Base-by-base conservation (phyloP, 1,284 basidiomycete genomes). In the Pyrrhoderma noxium region DNA sequence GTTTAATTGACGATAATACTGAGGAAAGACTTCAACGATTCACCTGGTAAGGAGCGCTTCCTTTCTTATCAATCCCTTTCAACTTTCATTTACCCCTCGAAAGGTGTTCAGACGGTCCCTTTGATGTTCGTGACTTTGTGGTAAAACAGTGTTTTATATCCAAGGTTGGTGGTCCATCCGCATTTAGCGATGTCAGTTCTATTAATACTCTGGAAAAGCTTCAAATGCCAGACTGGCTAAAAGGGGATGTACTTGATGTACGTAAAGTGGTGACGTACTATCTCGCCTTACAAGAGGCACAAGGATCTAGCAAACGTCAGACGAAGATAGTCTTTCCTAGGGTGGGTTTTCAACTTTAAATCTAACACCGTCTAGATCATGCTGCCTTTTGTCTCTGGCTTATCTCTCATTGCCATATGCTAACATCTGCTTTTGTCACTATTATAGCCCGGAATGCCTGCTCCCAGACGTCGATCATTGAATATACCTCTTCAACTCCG, bases 71-170 rank as follows among this genome's bases (percentile, higher is more conserved):
- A 19, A 25, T 34, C 16, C 8, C 34, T 16, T n/a, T 9, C 18
- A n/a, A 51, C 35, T 23, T 23, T n/a, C 2, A n/a, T 37, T 54
- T 19, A 51, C 13, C 14, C 42, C 39, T 79, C 61, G 84, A 79
- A 63, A 88, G 83, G 83, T 86, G 82, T 65, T 82, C 76, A 44
- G 88, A 90, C 62, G 87, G 87, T 3, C 88, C 88, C 18, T 88
- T 78, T 61, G 91, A 94, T 63, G 67, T 94, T 43, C 77, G 87
- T 47, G 86, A 93, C 68, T 93, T 93, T 62, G 77, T 89, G 53
- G 78, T 86, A 43, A 88, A 94, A 66, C 86, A 91, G 63, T 89
- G 83, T 64, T 92, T 88, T 65, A 89, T 94, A 60, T 90, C 86
- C 46, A 77, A 80, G 63, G 84, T 82, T 54, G 59, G 73, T 66